These are phyloP conservation scores for Colletotrichum shisoi DNA, from an alignment of 2,329 filamentous ascomycete genomes.

Conservation along the genomic window DNA sequence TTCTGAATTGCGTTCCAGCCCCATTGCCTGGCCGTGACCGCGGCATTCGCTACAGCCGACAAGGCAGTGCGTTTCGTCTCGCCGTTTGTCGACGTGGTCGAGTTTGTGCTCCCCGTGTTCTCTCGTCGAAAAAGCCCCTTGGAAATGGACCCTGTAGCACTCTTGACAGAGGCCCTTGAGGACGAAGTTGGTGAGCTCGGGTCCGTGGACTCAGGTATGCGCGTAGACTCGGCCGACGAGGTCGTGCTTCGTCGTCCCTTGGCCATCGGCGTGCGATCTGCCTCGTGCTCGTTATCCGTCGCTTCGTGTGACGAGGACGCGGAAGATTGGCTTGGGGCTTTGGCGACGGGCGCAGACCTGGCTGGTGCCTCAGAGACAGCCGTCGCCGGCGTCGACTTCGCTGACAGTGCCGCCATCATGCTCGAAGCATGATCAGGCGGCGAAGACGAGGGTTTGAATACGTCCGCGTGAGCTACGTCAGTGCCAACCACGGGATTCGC, in stretches of 20 bases:
- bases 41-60: constrained; percentile 64
- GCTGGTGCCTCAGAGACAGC: constrained; percentile 51
- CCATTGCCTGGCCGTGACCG: constrained; percentile 66
- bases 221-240: constrained; percentile 49
- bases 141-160: constrained; percentile 52
- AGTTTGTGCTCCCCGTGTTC: constrained; percentile 49
- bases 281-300: constrained; percentile 51
- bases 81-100: constrained; percentile 49
- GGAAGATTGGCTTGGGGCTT: constrained; percentile 59
- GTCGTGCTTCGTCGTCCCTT: constrained; percentile 50
- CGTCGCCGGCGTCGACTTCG: constrained; percentile 62
- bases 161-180: constrained; percentile 50
- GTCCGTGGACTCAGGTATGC: constrained; percentile 46
- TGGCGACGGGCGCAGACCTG: constrained; percentile 51
- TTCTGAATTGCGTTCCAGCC: constrained; percentile 65
- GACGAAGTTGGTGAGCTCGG: constrained; percentile 41
- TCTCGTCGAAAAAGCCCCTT: constrained; percentile 55
- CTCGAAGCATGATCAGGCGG: constrained; percentile 67
- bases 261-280: constrained; percentile 44
- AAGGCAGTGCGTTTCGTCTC: constrained; percentile 59
- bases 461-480: constrained; percentile 71
- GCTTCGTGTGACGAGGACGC: constrained; percentile 56
- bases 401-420: constrained; percentile 74
- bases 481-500: constrained; percentile 72
- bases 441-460: constrained; percentile 64